These are phyloP conservation scores for Trichophyton mentagrophytes DNA, from an alignment of 2,329 filamentous ascomycete genomes.

Conservation along the genomic window DNA sequence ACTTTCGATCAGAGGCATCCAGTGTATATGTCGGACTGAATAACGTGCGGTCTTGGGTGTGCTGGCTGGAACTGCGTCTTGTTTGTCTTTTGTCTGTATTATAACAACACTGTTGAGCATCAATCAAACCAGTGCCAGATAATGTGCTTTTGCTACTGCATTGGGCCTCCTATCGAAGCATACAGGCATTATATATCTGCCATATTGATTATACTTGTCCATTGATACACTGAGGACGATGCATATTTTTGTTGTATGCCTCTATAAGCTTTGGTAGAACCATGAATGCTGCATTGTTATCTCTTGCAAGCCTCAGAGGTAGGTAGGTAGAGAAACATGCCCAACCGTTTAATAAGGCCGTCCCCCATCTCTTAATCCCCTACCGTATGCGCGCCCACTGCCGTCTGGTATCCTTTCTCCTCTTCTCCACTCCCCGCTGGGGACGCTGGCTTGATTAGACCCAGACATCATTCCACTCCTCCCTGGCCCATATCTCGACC, in stretches of 20 bases:
- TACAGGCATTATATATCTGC: not conserved
- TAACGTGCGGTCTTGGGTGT: not conserved
- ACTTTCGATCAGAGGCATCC: not conserved
- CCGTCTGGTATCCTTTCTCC: constrained; percentile 35
- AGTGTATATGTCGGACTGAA: not conserved
- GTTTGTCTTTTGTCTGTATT: not conserved
- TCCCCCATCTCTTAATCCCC: constrained; percentile 14
- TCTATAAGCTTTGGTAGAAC: too few relatives aligned
- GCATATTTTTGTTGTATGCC: too few relatives aligned
- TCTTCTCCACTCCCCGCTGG: constrained; percentile 38
- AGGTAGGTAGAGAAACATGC: not conserved
- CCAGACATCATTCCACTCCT: constrained; percentile 32
- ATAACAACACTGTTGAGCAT: not conserved
- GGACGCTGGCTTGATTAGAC: constrained; percentile 23
- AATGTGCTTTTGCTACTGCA: not conserved
- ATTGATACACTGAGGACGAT: too few relatives aligned
- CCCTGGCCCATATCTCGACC: constrained; percentile 27
- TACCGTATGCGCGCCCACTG: constrained; percentile 27
- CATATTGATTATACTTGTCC: too few relatives aligned
- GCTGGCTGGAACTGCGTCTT: not conserved
- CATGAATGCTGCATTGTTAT: not conserved
- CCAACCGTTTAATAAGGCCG: not conserved
- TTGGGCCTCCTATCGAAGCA: not conserved
- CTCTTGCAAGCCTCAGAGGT: not conserved
- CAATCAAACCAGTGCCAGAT: not conserved